phyloP scores from a whole-genome alignment of 345 rosid species.

The Hirschfeldia incana region DNA sequence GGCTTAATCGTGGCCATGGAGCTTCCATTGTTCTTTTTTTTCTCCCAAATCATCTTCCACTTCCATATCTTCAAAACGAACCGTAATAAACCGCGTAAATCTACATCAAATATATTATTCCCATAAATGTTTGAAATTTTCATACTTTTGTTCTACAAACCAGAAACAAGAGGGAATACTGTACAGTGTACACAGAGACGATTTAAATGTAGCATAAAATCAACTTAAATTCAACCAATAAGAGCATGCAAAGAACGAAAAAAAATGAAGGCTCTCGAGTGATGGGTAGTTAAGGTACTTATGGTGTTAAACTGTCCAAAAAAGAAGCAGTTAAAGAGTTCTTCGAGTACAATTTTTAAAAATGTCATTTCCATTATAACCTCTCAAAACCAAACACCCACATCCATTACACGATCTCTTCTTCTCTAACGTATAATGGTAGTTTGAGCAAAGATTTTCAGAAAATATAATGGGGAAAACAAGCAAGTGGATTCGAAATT shows the following conservation, averaged over 20 bases:
- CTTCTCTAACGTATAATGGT: constrained; percentile 31
- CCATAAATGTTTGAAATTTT: not conserved
- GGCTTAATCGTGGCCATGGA: not conserved
- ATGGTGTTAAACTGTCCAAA: constrained; percentile 43
- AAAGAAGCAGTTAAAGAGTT: constrained; percentile 29
- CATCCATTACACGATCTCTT: constrained; percentile 22
- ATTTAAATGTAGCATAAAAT: not conserved
- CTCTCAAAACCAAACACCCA: constrained; percentile 27
- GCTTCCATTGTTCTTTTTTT: constrained; percentile 11
- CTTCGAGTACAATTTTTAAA: constrained; percentile 27
- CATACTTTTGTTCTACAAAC: not conserved
- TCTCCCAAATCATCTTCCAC: not conserved
- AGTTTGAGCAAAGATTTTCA: constrained; percentile 27
- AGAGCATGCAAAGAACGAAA: not conserved
- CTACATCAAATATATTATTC: not conserved
- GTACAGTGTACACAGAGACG: not conserved
- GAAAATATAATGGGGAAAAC: constrained; percentile 68
- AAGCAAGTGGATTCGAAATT: constrained; percentile 72
- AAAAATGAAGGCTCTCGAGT: constrained; percentile 26
- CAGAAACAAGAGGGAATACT: not conserved
- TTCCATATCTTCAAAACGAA: not conserved
- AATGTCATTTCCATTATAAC: constrained; percentile 24
- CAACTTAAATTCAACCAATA: constrained; percentile 19
- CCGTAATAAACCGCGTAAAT: not conserved
- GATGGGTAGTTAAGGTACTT: constrained; percentile 34